Evolutionary conservation across 2,329 filamentous ascomycete genomes (phyloP).

Genomic region (Colletotrichum orchidophilum): DNA sequence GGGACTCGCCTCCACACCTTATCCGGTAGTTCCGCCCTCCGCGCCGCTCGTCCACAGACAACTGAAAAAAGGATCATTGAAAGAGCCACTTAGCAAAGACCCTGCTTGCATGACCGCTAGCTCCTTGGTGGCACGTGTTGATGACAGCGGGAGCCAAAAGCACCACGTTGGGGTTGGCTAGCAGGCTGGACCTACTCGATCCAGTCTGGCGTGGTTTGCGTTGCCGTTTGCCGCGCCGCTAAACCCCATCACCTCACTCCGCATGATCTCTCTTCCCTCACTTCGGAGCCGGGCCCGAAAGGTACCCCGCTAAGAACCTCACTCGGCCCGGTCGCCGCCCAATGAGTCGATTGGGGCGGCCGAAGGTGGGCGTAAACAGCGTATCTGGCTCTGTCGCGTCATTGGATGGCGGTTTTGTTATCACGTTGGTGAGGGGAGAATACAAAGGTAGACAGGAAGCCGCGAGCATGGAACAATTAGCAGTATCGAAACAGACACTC

Average conservation of each 20-base stretch:
- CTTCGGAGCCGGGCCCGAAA: slow-evolving; percentile 2
- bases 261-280: not conserved
- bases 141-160: not conserved
- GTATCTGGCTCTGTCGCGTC: not conserved
- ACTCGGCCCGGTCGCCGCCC: not conserved
- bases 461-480: not conserved
- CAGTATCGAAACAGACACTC: not conserved
- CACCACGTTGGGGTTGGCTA: too few relatives aligned
- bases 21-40: not conserved
- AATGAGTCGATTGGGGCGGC: slow-evolving; percentile 4
- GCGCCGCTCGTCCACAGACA: not conserved
- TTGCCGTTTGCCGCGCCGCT: not conserved
- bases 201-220: not conserved
- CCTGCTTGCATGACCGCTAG: not conserved
- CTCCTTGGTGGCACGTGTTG: not conserved
- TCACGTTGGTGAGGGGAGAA: not conserved
- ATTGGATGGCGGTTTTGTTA: not conserved
- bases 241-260: not conserved
- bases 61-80: not conserved
- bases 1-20: not conserved
- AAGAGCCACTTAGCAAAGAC: not conserved
- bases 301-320: not conserved
- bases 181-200: slow-evolving; percentile 12
- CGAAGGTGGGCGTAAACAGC: not conserved
- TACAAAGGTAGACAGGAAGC: not conserved